Evolutionary conservation across 129 eudicot species (phyloP).

Genomic region (Silybum marianum): DNA sequence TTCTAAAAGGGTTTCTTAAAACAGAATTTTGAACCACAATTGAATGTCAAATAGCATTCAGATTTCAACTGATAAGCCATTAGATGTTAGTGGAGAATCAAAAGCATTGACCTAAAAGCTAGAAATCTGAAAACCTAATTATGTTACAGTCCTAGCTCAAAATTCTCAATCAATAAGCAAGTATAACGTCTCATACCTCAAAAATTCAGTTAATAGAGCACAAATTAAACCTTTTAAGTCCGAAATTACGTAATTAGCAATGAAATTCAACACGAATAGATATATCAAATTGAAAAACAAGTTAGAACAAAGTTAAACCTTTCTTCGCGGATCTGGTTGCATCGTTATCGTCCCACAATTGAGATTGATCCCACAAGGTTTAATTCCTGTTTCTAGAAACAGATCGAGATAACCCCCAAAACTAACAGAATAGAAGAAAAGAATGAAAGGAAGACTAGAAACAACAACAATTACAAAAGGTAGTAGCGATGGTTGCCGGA

Average conservation of each 20-base stretch:
- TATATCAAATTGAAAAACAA: background rate
- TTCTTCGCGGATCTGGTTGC: conserved; percentile 78
- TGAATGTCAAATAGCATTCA: background rate
- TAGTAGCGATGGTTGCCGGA: conserved; percentile 2
- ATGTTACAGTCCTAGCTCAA: background rate
- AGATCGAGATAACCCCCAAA: conserved; percentile 12
- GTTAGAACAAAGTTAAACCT: conserved; percentile 40
- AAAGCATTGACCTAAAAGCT: background rate
- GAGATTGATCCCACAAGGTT: background rate
- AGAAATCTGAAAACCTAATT: background rate
- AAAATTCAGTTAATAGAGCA: background rate
- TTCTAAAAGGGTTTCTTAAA: background rate
- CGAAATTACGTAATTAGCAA: background rate
- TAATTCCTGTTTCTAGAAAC: background rate
- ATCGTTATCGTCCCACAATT: conserved; percentile 31
- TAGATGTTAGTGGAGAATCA: background rate
- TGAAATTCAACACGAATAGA: background rate
- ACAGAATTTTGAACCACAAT: conserved; percentile 11
- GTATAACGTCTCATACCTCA: background rate
- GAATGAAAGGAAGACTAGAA: background rate
- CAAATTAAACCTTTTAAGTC: background rate
- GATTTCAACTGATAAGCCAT: background rate
- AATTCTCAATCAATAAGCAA: background rate
- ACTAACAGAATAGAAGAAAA: background rate
- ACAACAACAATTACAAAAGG: background rate